phyloP scores from a whole-genome alignment of 331 rosid genomes.

The Dryas integrifolia region DNA sequence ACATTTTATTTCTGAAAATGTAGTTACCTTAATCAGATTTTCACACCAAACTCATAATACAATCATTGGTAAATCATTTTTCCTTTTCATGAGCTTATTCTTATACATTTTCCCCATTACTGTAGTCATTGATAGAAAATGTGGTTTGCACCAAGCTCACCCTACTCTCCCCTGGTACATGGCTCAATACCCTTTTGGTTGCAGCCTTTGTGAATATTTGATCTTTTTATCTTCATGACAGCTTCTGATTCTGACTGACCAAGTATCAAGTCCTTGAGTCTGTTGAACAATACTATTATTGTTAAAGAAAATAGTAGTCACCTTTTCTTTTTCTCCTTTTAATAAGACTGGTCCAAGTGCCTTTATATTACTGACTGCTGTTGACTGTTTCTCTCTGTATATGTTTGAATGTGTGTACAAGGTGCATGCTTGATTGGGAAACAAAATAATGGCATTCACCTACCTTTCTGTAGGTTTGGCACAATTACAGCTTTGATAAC shows the following conservation, averaged over 20 bases:
- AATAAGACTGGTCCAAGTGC: background rate
- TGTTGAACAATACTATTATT: background rate
- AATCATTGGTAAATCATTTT: background rate
- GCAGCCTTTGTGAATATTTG: background rate
- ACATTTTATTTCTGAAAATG: background rate
- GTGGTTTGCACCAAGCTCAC: background rate
- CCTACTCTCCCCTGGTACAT: background rate
- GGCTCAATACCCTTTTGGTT: background rate
- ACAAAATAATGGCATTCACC: slow-evolving; percentile 27
- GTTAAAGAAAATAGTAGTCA: background rate
- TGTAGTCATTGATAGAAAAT: background rate
- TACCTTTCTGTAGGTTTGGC: slow-evolving; percentile 75
- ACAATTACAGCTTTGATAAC: slow-evolving; percentile 91
- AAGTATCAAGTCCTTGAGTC: background rate
- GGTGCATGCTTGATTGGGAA: background rate
- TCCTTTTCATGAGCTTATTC: background rate
- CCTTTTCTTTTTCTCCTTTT: background rate
- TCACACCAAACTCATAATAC: background rate
- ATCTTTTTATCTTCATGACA: background rate
- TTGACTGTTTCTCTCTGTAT: slow-evolving; percentile 4
- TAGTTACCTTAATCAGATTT: background rate
- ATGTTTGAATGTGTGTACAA: background rate
- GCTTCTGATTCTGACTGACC: slow-evolving; percentile 6
- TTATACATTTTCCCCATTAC: background rate
- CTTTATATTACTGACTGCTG: background rate